Evolutionary conservation across 305 asterid species (phyloP), one percentile per base, ranked within the genome.

Genomic region (Fraxinus sp.): DNA sequence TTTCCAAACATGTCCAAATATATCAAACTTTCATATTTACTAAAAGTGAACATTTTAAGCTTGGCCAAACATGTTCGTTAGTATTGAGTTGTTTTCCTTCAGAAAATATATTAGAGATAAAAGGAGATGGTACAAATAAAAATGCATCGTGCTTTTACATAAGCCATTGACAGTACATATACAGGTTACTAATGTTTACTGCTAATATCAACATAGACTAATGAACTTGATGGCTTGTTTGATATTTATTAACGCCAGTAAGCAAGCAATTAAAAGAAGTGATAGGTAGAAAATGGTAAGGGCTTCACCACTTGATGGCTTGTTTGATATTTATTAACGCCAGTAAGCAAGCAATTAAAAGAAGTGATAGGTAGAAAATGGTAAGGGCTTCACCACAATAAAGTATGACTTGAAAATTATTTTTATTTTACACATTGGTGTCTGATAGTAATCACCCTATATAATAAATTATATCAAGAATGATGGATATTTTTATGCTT

Each of bases 291-390:
- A 35, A 30, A 32, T 0, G 5, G 7, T 18, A 26, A 14, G 11
- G 41, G 76, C 76, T 14, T 70, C 43, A 30, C 75, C 4, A 68
- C 37, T 71, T 14, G 24, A 7, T 16, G 28, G 77, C 49, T 72
- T 72, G 77, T 72, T 72, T 72, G 49, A n/a, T 33, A 72, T 35
- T 72, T 35, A n/a, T 72, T 72, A 16, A 72, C 28, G 36, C 77
- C 49, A 33, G 49, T 72, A 7, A n/a, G 7, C 6, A 72, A 33
- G 77, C 24, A 72, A 72, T 35, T 36, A 71, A 71, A 71, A 71
- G 24, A 72, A 72, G 77, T 7, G 5, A 30, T 1, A 9, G 76
- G 24, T 70, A 70, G 76, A 70, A 35, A 30, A 32, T 0, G 5
- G 7, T 18, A 26, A 14, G 11, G 41, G 76, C 76, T 14, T 70